Conservation (phyloP, 768 basidiomycete species). For the Tricholoma sp. region DNA sequence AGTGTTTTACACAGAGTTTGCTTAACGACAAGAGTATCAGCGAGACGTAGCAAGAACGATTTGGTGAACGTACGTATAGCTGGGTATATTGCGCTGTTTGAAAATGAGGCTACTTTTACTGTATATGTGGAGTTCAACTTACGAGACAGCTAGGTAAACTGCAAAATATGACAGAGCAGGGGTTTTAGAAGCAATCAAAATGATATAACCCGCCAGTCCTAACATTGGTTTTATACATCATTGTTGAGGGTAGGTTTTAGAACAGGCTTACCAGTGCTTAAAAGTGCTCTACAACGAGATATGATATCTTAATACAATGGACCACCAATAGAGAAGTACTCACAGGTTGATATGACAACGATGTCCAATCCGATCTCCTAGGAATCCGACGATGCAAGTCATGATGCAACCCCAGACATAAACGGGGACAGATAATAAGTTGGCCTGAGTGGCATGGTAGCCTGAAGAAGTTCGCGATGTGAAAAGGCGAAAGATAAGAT, state of each 20-base stretch:
- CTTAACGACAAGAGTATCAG: conserved; percentile 16
- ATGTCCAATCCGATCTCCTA: conserved; percentile 56
- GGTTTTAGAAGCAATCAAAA: conserved; percentile 54
- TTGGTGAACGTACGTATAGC: conserved; percentile 37
- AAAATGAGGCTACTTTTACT: neutral
- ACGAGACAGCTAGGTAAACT: conserved; percentile 67
- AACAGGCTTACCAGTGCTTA: conserved; percentile 20
- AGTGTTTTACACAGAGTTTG: conserved; percentile 45
- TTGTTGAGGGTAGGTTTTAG: neutral
- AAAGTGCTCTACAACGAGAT: conserved; percentile 15
- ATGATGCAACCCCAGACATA: conserved; percentile 70
- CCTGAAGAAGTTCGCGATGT: conserved; percentile 26
- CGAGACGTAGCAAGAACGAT: neutral
- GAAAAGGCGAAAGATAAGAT: neutral
- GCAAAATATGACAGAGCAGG: conserved; percentile 71
- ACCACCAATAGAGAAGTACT: conserved; percentile 15
- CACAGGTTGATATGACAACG: conserved; percentile 61
- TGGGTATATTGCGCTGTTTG: conserved; percentile 42
- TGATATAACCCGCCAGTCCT: conserved; percentile 60
- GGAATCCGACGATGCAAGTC: conserved; percentile 55
- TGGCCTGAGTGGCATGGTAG: conserved; percentile 60
- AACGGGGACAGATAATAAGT: conserved; percentile 73
- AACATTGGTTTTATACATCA: neutral
- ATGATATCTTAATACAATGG: neutral
- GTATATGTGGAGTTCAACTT: conserved; percentile 21